A percentile compares a stretch with the other conserved stretches of the same genome.
Evolutionary conservation across 495 filamentous ascomycete species (phyloP).

Genomic region (Podospora australis): DNA sequence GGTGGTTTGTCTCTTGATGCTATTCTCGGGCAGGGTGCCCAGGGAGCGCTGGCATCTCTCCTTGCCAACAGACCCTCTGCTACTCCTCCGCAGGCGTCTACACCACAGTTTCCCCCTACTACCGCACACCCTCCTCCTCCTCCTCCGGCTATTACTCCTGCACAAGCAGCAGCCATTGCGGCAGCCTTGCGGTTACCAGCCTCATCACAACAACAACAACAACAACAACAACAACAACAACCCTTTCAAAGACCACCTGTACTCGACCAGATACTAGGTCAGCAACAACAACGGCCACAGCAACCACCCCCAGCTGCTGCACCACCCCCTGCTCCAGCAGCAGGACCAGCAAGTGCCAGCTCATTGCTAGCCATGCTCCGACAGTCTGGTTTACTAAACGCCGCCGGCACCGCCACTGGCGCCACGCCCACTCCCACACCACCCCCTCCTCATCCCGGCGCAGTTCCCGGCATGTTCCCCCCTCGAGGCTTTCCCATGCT

Average conservation of each 20-base stretch:
- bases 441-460: constrained; percentile 13
- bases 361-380: constrained; percentile 44
- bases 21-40: constrained; percentile 46
- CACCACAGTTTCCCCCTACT: constrained; percentile 30
- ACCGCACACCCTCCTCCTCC: not conserved
- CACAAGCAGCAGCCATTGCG: constrained; percentile 15
- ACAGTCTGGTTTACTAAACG: constrained; percentile 41
- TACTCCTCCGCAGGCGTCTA: constrained; percentile 36
- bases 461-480: not conserved
- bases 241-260: not conserved
- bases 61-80: constrained; percentile 40
- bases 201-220: not conserved
- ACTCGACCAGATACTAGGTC: not conserved
- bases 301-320: constrained; percentile 17
- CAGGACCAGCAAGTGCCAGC: constrained; percentile 22
- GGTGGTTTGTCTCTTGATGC: constrained; percentile 40
- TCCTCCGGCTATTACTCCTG: constrained; percentile 5
- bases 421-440: constrained; percentile 34
- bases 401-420: constrained; percentile 17
- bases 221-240: not conserved
- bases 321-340: constrained; percentile 2
- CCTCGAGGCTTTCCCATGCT: not conserved
- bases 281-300: constrained; percentile 21
- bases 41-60: constrained; percentile 46
- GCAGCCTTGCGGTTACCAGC: constrained; percentile 9